Evolutionary conservation across 2,329 filamentous ascomycete genomes (phyloP).

Genomic region (Chaetomium globosum): DNA sequence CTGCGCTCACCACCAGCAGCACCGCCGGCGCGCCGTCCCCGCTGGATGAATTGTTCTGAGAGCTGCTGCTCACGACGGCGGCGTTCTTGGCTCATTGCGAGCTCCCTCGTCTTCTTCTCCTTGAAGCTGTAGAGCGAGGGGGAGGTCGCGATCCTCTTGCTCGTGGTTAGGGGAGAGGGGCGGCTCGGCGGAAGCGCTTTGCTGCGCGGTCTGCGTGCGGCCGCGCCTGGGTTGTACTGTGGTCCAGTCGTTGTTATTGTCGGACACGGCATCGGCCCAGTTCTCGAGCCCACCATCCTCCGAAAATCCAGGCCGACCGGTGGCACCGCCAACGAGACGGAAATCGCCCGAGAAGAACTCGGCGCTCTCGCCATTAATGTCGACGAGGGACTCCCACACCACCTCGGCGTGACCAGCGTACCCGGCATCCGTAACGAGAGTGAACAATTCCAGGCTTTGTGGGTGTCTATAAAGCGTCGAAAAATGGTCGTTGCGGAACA

Average conservation of each 20-base stretch:
- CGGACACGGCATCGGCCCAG: constrained; percentile 5
- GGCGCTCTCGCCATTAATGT: constrained; percentile 79
- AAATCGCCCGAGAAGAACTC: constrained; percentile 93
- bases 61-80: constrained; percentile 67
- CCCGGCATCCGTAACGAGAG: constrained; percentile 88
- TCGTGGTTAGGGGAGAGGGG: constrained; percentile 52
- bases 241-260: constrained; percentile 51
- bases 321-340: constrained; percentile 69
- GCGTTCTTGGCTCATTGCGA: constrained; percentile 61
- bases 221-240: constrained; percentile 51
- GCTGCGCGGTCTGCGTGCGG: constrained; percentile 33
- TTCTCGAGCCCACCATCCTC: constrained; percentile 12
- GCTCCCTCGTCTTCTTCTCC: constrained; percentile 88
- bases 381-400: constrained; percentile 91
- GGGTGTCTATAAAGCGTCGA: constrained; percentile 91
- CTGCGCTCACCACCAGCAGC: constrained; percentile 9
- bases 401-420: constrained; percentile 87
- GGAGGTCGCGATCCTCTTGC: constrained; percentile 84
- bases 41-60: constrained; percentile 70
- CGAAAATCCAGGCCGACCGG: constrained; percentile 24
- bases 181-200: constrained; percentile 34
- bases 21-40: constrained; percentile 47
- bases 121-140: constrained; percentile 86
- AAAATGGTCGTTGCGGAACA: constrained; percentile 98
- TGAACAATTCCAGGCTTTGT: constrained; percentile 71